Evolutionary conservation across 495 filamentous ascomycete species (phyloP).

Genomic region (Penicillium tannophilum): DNA sequence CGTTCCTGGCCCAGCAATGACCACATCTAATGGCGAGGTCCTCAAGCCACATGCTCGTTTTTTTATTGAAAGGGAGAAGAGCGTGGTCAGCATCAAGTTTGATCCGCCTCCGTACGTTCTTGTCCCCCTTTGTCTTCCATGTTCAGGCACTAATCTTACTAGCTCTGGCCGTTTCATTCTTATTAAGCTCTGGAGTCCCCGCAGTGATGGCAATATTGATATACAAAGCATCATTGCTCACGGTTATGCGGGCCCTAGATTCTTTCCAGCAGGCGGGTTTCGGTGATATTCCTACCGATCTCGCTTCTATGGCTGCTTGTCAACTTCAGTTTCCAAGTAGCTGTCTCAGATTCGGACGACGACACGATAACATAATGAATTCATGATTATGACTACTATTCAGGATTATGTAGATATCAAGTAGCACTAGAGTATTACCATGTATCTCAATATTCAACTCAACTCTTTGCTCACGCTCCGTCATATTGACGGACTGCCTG

Average conservation of each 20-base stretch:
- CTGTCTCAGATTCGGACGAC: slow-evolving; percentile 7
- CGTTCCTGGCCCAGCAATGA: not conserved
- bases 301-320: not conserved
- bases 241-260: slow-evolving; percentile 82
- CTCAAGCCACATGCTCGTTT: slow-evolving; percentile 75
- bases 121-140: slow-evolving; percentile 5
- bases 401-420: slow-evolving; percentile 1
- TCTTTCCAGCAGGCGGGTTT: slow-evolving; percentile 56
- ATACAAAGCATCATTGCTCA: slow-evolving; percentile 78
- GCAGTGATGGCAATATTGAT: slow-evolving; percentile 70
- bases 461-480: no score
- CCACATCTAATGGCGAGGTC: slow-evolving; percentile 45
- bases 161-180: slow-evolving; percentile 75
- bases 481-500: no score
- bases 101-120: slow-evolving; percentile 78
- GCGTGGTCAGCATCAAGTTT: slow-evolving; percentile 84
- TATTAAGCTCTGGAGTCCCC: slow-evolving; percentile 83
- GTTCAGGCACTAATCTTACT: slow-evolving; percentile 4
- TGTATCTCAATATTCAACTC: not conserved
- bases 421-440: not conserved
- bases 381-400: slow-evolving; percentile 1
- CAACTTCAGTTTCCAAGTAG: not conserved
- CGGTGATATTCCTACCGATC: slow-evolving; percentile 17
- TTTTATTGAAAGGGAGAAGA: slow-evolving; percentile 77
- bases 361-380: slow-evolving; percentile 9